Base-by-base conservation (phyloP, 1,139 yeast species). In the Yamadazyma dendronema region DNA sequence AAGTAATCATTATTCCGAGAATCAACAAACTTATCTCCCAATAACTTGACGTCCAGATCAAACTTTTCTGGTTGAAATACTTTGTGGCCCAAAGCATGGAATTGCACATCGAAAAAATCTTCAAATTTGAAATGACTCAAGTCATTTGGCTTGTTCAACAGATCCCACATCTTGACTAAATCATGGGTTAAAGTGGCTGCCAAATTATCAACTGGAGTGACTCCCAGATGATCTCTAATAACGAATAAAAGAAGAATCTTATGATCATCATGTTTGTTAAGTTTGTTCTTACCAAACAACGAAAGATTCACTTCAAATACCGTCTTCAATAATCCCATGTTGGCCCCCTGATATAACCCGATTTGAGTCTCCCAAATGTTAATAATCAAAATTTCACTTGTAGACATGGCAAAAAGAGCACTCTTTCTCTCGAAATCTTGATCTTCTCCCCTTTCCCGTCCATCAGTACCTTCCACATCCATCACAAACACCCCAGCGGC, bases 391-490 rank as follows among this genome's bases (percentile, higher is more conserved):
- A 90, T 81, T 56, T 92, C 98, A 13, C 95, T 81, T 0, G 97
- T 90, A 6, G 97, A 80, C 43, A 92, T 67, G 0, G 98, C 97
- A 70, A 92, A 92, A 35, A 94, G 66, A 0, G 98, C 97, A 2
- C 97, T 90, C 55, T 92, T 92, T 42, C 98, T 76, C 61, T 92
- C 98, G 61, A 92, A 92, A 59, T 92, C 98, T 60, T 92, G 97
- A 59, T 92, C 98, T 52, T 92, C 98, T 12, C 98, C 98, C 41
- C 97, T 76, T 62, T 92, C 98, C 46, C 97, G 76, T 33, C 98
- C 98, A 62, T 92, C 98, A 2, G 97, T 89, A 32, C 98, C 98
- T 63, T 92, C 98, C 14, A 92, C 97, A 57, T 92, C 98, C 77
- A 92, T 74, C 2, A 92, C 95, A 49, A 89, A 75, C n/a, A 89